Base-by-base conservation (phyloP, 2,329 filamentous ascomycete species). In the Raffaelea arxii region DNA sequence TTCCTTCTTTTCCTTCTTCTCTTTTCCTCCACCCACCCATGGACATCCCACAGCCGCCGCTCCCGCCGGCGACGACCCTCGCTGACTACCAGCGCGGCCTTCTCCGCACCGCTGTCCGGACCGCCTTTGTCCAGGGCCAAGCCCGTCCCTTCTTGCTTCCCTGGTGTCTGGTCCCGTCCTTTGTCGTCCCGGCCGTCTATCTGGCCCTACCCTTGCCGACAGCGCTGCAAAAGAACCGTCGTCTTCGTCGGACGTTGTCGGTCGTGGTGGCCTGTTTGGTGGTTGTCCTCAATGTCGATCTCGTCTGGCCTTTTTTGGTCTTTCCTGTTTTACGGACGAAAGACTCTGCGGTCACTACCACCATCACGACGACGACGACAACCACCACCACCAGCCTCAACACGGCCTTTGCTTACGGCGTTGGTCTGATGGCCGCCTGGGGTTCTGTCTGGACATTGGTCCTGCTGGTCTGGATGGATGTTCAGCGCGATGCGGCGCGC, bases 401-500 rank as follows among this genome's bases (percentile, higher is more conserved):
- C 54, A 65, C 74, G 47, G 75, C 69, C 16, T 58, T 61, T 11
- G 66, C 69, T 2, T 82, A 79, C 51, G 66, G 61, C 2, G 58
- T 64, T 2, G 79, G 79, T 0, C 54, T 82, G 42, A 55, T 71
- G 32, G 65, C 65, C 4, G 58, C 62, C 4, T 82, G 73, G 72
- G 67, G 70, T 1, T 70, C 72, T 11, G 57, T 80, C 18, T 70
- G 68, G 60, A 66, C 60, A 30, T 55, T 72, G 46, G 67, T 69
- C 19, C 57, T 77, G 55, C 58, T 82, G 22, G 58, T 81, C 2
- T 76, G 74, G 62, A 72, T 66, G 40, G 62, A 65, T 18, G 75
- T 77, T 4, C 78, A 82, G 58, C 72, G 71, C 56, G 73, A 78
- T 19, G 71, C 71, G 0, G 75, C 70, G 50, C 69, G 78, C 51